Conservation (phyloP, 2,329 filamentous ascomycete genomes). For the Cladosporium sp. region DNA sequence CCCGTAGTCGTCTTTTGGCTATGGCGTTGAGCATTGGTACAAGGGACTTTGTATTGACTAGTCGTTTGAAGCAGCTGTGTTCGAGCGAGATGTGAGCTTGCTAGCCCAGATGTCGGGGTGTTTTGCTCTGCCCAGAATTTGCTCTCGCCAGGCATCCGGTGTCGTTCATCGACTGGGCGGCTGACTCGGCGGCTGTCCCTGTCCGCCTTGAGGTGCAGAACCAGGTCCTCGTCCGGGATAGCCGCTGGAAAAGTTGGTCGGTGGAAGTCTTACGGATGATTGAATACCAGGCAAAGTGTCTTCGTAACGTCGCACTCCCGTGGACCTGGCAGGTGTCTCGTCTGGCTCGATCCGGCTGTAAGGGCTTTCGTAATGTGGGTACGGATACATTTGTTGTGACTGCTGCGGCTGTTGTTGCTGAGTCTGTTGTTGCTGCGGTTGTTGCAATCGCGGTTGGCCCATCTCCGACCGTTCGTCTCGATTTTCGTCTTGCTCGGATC, state of each 20-base stretch:
- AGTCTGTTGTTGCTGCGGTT: not conserved
- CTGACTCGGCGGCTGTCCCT: not conserved
- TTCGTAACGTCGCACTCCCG: constrained; percentile 26
- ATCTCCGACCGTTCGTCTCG: constrained; percentile 9
- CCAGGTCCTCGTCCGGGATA: not conserved
- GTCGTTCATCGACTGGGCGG: not conserved
- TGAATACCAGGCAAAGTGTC: constrained; percentile 11
- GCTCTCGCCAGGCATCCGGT: too few relatives aligned
- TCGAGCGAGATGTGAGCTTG: too few relatives aligned
- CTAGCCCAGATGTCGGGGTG: too few relatives aligned
- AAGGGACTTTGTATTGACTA: too few relatives aligned
- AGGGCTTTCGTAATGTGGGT: constrained; percentile 24
- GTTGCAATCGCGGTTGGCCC: constrained; percentile 10
- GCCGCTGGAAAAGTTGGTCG: not conserved
- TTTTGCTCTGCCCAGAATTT: too few relatives aligned
- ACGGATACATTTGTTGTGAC: not conserved
- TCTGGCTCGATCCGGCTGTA: constrained; percentile 20
- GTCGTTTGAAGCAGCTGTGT: too few relatives aligned
- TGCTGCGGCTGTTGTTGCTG: not conserved
- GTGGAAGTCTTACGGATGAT: not conserved
- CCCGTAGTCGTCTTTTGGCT: too few relatives aligned
- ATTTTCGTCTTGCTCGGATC: constrained; percentile 4
- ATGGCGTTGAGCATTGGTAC: too few relatives aligned
- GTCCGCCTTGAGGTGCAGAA: not conserved
- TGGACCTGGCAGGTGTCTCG: constrained; percentile 25